Conservation (phyloP, 208 protist species). For the Sergeia podlipaevii region DNA sequence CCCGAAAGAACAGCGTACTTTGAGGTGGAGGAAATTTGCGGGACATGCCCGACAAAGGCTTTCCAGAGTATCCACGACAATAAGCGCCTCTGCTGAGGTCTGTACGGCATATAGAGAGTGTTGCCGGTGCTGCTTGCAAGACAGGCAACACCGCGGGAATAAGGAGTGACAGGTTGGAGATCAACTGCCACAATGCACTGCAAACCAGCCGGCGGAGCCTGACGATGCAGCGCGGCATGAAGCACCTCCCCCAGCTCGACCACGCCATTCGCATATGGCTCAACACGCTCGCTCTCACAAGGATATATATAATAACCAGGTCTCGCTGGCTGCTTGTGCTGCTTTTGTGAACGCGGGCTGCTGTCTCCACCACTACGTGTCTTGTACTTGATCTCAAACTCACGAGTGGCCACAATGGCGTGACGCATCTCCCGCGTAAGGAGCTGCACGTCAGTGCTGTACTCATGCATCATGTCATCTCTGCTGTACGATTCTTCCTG, state of each 20-base stretch:
- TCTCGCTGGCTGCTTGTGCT: no score
- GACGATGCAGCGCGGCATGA: slow-evolving; percentile 42
- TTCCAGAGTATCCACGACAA: slow-evolving; percentile 49
- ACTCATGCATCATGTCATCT: slow-evolving; percentile 43
- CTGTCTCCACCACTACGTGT: not conserved
- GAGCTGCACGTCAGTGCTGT: slow-evolving; percentile 47
- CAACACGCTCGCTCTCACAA: slow-evolving; percentile 45
- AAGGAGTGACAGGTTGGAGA: slow-evolving; percentile 67
- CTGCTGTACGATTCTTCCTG: slow-evolving; percentile 39
- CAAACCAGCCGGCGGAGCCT: slow-evolving; percentile 46
- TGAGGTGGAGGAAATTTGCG: slow-evolving; percentile 36
- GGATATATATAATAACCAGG: slow-evolving; percentile 54
- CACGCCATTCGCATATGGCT: slow-evolving; percentile 65
- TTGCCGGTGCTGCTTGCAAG: slow-evolving; percentile 82
- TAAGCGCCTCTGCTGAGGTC: slow-evolving; percentile 62
- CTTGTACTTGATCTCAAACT: slow-evolving; percentile 72
- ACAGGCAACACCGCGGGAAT: slow-evolving; percentile 54
- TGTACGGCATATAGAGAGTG: slow-evolving; percentile 69
- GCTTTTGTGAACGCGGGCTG: no score
- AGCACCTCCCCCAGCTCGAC: slow-evolving; percentile 71
- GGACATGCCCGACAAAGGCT: slow-evolving; percentile 73
- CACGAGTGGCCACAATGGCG: slow-evolving; percentile 40
- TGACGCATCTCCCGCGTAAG: slow-evolving; percentile 59
- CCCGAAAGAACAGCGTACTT: slow-evolving; percentile 79
- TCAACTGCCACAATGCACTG: slow-evolving; percentile 82